These are phyloP conservation scores for Zalaria sp. DNA, from an alignment of 2,329 filamentous ascomycete genomes.

Conservation along the genomic window DNA sequence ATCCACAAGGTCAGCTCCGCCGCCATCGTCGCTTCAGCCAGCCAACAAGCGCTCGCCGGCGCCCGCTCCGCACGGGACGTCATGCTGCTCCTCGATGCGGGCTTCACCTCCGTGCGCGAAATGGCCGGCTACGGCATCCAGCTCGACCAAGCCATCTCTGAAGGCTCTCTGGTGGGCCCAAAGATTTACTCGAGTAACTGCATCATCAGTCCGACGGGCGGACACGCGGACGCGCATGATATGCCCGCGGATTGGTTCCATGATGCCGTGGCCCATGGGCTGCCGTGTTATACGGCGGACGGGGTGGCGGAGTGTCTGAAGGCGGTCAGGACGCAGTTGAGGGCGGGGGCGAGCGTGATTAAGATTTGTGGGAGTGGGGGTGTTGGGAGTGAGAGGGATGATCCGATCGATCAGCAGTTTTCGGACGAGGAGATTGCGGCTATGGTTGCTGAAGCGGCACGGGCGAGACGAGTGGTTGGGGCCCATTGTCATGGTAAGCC, in stretches of 20 bases:
- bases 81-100: constrained; percentile 28
- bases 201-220: constrained; percentile 32
- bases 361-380: constrained; percentile 25
- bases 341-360: constrained; percentile 34
- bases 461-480: constrained; percentile 15
- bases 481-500: constrained; percentile 16
- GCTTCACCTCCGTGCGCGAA: constrained; percentile 39
- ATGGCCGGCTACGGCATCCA: constrained; percentile 34
- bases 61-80: constrained; percentile 28
- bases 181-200: constrained; percentile 34
- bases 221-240: constrained; percentile 33
- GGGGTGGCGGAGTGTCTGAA: constrained; percentile 32
- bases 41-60: constrained; percentile 20
- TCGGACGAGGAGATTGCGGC: constrained; percentile 11
- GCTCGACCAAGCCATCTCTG: constrained; percentile 26
- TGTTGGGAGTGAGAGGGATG: constrained; percentile 12
- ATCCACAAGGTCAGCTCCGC: constrained; percentile 11
- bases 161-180: constrained; percentile 31
- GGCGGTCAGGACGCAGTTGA: constrained; percentile 28
- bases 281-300: constrained; percentile 21
- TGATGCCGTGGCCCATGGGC: constrained; percentile 17
- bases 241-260: constrained; percentile 21
- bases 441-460: constrained; percentile 12
- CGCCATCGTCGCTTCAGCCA: constrained; percentile 12
- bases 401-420: constrained; percentile 12